These are phyloP conservation scores for Phytopythium cucurbitacearum DNA, from an alignment of 352 stramenopile species.

Conservation along the genomic window DNA sequence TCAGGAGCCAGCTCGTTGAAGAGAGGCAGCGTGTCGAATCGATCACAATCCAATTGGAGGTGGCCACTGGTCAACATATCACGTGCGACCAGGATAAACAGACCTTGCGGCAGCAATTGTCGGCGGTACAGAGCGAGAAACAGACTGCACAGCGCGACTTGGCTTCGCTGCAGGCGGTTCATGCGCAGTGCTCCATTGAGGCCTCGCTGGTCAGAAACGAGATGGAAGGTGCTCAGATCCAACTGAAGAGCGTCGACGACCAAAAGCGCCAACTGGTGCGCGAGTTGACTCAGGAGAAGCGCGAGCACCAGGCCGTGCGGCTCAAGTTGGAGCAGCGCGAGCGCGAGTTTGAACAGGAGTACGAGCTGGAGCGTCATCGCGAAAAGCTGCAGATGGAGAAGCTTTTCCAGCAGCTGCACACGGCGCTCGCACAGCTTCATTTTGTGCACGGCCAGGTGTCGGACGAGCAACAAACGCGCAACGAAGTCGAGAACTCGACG, in stretches of 20 bases:
- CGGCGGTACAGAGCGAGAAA: conserved; percentile 8
- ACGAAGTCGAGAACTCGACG: conserved; percentile 44
- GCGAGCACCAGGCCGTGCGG: conserved; percentile 21
- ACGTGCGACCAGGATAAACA: conserved; percentile 12
- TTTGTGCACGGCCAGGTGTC: conserved; percentile 35
- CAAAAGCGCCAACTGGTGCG: conserved; percentile 20
- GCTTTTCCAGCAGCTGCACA: conserved; percentile 49
- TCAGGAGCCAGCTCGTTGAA: conserved; percentile 8
- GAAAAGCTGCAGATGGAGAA: conserved; percentile 43
- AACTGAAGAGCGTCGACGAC: conserved; percentile 21
- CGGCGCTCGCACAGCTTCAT: conserved; percentile 42
- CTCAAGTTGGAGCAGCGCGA: conserved; percentile 22
- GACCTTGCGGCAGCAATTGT: conserved; percentile 14
- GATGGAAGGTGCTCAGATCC: conserved; percentile 15
- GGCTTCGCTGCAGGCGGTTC: conserved; percentile 12
- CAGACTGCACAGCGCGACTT: conserved; percentile 9
- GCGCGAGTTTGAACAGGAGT: conserved; percentile 32
- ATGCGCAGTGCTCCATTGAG: conserved; percentile 22
- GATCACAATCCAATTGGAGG: background rate
- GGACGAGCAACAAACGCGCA: conserved; percentile 28
- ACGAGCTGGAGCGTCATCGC: conserved; percentile 27
- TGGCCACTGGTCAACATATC: background rate
- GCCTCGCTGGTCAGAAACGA: conserved; percentile 24
- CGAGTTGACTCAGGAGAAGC: conserved; percentile 23
- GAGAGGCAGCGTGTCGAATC: background rate